Evolutionary conservation across 2,329 filamentous ascomycete genomes (phyloP), one percentile per base, ranked within the genome.

Genomic region (Periconia macrospinosa): DNA sequence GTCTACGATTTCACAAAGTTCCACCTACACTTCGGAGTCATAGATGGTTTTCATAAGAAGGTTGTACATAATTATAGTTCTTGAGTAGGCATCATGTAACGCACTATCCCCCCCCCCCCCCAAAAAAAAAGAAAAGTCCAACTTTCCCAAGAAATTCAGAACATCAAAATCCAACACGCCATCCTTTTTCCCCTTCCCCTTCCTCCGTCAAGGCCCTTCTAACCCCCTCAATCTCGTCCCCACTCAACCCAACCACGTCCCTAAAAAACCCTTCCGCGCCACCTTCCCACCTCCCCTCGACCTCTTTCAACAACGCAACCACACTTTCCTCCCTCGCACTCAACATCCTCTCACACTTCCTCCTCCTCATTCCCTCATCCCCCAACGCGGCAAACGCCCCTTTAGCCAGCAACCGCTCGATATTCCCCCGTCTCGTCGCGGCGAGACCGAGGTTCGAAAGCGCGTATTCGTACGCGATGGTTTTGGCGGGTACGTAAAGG

Each of bases 401-500:
- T 19, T 68, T 81, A 52, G 79, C 80, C 51, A 77, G 72, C 62
- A 83, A 70, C 50, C 87, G 64, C 35, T 78, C 77, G 9, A 75
- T 65, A 37, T 66, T 63, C 41, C 62, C 53, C 48, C 67, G 60
- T 27, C 58, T 48, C 10, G 62, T 64, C 6, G 62, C 57, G 30
- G 63, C 67, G 1, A 69, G 55, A 1, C 87, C 87, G 6, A 78
- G 60, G 40, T 88, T 83, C 0, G 86, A 89, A 11, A 90, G 74
- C n/a, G 78, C 77, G 68, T 91, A 91, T 69, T 91, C 88, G 37
- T 81, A 71, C 1, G 85, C 85, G 5, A 70, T 54, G 17, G 17
- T 14, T 81, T 87, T 76, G 59, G 85, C 79, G 1, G 79, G 72
- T 0, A 89, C 84, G 3, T 84, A 83, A 15, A 83, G 83, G 11